These are phyloP conservation scores for Dioscorea cayenensis DNA, from an alignment of 116 monocot species.

Conservation along the genomic window DNA sequence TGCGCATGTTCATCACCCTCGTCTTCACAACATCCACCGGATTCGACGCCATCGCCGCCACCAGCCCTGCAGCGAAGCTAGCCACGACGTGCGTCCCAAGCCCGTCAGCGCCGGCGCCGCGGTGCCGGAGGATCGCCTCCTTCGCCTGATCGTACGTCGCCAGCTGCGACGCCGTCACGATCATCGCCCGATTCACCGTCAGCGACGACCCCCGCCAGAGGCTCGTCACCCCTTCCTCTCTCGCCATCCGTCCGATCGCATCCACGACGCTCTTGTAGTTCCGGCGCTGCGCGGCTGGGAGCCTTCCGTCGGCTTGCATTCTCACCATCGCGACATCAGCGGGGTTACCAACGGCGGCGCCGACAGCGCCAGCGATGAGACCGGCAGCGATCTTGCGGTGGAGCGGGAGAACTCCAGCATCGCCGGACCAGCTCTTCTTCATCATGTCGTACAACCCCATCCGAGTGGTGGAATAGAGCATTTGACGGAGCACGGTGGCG, in stretches of 20 bases:
- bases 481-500: constrained; percentile 82
- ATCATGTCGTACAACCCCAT: constrained; percentile 89
- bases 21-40: constrained; percentile 96
- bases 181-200: constrained; percentile 93
- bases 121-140: constrained; percentile 45
- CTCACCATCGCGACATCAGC: constrained; percentile 98
- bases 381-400: constrained; percentile 76
- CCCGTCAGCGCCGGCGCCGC: constrained; percentile 36
- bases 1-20: constrained; percentile 90
- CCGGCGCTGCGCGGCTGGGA: constrained; percentile 56
- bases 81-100: constrained; percentile 75
- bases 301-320: constrained; percentile 81
- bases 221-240: constrained; percentile 41
- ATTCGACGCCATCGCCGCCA: constrained; percentile 75
- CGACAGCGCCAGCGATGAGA: constrained; percentile 66
- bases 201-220: constrained; percentile 82
- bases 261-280: constrained; percentile 57
- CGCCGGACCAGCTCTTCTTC: constrained; percentile 53
- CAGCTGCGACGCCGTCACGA: constrained; percentile 93
- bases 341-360: constrained; percentile 85
- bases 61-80: constrained; percentile 72
- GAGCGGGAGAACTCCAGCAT: constrained; percentile 37
- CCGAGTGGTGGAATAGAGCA: constrained; percentile 85
- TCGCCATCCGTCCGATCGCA: constrained; percentile 47
- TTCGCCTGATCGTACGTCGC: constrained; percentile 93